Conservation (phyloP, 139 green algal genomes). For the Pleodorina starrii region DNA sequence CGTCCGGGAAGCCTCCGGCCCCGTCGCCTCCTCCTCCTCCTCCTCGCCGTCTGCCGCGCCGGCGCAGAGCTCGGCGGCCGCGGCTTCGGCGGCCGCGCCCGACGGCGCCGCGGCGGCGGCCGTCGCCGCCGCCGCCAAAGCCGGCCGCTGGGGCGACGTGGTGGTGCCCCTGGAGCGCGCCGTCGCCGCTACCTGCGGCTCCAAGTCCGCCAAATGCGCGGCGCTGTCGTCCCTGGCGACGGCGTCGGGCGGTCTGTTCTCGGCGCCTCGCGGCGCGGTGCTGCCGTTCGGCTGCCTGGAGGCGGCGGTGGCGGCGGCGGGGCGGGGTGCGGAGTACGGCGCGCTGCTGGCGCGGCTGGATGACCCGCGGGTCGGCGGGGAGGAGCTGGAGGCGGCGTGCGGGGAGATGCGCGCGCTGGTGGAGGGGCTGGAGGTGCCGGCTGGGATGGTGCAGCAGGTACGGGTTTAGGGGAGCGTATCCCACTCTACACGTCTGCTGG, state of each 20-base stretch:
- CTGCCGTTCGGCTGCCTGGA: constrained; percentile 97
- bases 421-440: constrained; percentile 27
- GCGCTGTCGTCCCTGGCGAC: constrained; percentile 70
- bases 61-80: background rate
- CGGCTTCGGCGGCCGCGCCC: background rate
- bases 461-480: no score
- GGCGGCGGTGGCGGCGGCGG: constrained; percentile 65
- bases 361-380: constrained; percentile 36
- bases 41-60: background rate
- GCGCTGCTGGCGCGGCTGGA: constrained; percentile 62
- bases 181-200: constrained; percentile 69
- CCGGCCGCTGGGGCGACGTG: constrained; percentile 7
- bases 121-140: background rate
- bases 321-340: constrained; percentile 53
- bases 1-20: background rate
- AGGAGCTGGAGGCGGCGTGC: constrained; percentile 55
- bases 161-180: constrained; percentile 78
- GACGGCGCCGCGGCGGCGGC: background rate
- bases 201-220: constrained; percentile 90
- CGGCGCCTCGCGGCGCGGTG: constrained; percentile 71
- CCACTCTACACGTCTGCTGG: no score
- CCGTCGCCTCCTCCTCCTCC: background rate
- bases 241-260: constrained; percentile 62
- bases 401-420: constrained; percentile 68
- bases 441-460: constrained; percentile 47